These are phyloP conservation scores for Cercis canadensis DNA, from an alignment of 306 rosid genomes.

Conservation along the genomic window DNA sequence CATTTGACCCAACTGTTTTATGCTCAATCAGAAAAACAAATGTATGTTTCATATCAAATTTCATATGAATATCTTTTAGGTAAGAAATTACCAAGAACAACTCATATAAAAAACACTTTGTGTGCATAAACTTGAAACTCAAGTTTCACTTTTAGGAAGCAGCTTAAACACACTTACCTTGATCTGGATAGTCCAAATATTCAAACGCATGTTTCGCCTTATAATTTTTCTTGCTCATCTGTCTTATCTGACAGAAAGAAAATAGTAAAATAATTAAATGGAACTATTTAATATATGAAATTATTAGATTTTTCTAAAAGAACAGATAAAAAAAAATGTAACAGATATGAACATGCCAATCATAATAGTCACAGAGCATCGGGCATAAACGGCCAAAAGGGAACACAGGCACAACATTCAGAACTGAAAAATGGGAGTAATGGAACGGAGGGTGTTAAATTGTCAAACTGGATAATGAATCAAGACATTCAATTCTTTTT, in stretches of 20 bases:
- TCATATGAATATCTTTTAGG: neutral
- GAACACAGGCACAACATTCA: no score
- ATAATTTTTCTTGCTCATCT: slow-evolving; percentile 41
- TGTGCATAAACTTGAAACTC: slow-evolving; percentile 1
- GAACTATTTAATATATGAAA: slow-evolving; percentile 1
- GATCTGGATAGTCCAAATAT: slow-evolving; percentile 75
- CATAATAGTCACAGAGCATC: no score
- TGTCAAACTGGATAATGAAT: no score
- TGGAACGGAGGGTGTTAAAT: no score
- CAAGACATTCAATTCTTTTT: no score
- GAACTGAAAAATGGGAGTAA: no score
- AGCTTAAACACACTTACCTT: slow-evolving; percentile 54
- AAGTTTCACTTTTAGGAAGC: neutral
- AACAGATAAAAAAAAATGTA: neutral
- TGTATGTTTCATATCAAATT: neutral
- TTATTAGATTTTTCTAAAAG: neutral
- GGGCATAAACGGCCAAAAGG: no score
- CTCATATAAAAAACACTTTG: neutral
- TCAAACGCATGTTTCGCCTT: slow-evolving; percentile 40
- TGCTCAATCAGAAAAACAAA: neutral
- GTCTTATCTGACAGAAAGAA: slow-evolving; percentile 55
- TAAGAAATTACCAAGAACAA: neutral
- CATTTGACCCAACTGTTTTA: neutral
- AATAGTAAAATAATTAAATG: slow-evolving; percentile 13
- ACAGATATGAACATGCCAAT: neutral